Conservation (phyloP, 2,329 filamentous ascomycete species). For the Sclerotinia subarctica region DNA sequence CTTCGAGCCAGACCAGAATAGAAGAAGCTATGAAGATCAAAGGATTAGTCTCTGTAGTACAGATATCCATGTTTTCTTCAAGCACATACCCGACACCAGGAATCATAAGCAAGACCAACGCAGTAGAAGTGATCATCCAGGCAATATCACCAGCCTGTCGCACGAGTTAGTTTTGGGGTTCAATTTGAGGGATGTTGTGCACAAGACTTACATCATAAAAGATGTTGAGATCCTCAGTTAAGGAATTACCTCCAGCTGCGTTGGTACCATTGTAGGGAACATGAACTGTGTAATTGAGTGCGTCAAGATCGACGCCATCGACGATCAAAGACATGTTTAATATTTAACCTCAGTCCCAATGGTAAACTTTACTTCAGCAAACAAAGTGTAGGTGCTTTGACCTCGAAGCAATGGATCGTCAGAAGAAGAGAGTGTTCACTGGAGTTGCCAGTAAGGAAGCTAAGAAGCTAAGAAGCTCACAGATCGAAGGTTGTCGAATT, state of each 20-base stretch:
- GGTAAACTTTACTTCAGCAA: neutral
- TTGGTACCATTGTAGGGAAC: conserved; percentile 53
- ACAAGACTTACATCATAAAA: conserved; percentile 66
- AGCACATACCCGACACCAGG: conserved; percentile 70
- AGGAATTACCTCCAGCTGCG: conserved; percentile 58
- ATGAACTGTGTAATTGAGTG: conserved; percentile 43
- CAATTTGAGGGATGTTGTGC: neutral
- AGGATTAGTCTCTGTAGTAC: conserved; percentile 28
- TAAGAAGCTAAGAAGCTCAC: neutral
- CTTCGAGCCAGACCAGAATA: conserved; percentile 86
- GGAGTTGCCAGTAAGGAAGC: neutral
- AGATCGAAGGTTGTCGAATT: neutral
- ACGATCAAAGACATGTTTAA: conserved; percentile 32
- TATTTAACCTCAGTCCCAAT: neutral
- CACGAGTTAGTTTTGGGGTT: conserved; percentile 47
- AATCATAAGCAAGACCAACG: conserved; percentile 87
- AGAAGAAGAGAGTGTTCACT: neutral
- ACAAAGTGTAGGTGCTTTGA: neutral
- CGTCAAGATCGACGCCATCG: conserved; percentile 45
- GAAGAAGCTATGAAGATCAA: conserved; percentile 59
- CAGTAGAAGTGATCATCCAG: conserved; percentile 79
- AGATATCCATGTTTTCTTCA: neutral
- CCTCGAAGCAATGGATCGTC: neutral
- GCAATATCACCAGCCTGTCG: conserved; percentile 75
- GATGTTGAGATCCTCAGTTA: conserved; percentile 69